phyloP scores from a whole-genome alignment of 2,329 filamentous ascomycete species.

The Ophioceras dolichostomum region DNA sequence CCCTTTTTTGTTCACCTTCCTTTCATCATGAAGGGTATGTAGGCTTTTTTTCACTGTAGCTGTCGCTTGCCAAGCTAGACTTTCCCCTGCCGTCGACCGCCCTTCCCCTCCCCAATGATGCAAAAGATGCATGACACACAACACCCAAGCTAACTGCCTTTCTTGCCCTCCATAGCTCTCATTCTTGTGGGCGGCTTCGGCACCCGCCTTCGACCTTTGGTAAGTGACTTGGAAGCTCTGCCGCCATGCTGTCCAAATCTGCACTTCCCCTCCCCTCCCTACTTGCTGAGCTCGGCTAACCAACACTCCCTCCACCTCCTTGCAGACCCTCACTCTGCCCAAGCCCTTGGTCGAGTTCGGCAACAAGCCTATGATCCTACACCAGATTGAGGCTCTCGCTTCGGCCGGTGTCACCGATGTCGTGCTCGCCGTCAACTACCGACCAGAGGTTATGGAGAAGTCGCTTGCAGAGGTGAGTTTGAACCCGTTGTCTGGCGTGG shows the following conservation, averaged over 20 bases:
- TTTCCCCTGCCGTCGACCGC: no score
- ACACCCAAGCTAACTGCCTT: constrained; percentile 9
- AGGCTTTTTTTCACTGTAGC: no score
- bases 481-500: not conserved
- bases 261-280: constrained; percentile 2
- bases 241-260: constrained; percentile 4
- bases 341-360: constrained; percentile 97
- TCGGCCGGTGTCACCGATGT: constrained; percentile 93
- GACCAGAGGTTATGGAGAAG: constrained; percentile 94
- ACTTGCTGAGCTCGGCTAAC: constrained; percentile 7
- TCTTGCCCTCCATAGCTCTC: constrained; percentile 57
- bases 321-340: constrained; percentile 84
- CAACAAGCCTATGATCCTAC: constrained; percentile 98
- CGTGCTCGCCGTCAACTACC: constrained; percentile 96
- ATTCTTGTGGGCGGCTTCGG: constrained; percentile 99
- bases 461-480: constrained; percentile 70
- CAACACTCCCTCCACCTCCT: constrained; percentile 10
- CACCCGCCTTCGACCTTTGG: constrained; percentile 91
- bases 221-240: constrained; percentile 32
- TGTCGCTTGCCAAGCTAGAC: no score
- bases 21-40: constrained; percentile 28
- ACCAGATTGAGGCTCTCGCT: constrained; percentile 92
- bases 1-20: constrained; percentile 1
- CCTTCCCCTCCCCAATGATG: constrained; percentile 1
- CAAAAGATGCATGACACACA: no score